Evolutionary conservation across 768 basidiomycete species (phyloP), one percentile per base, ranked within the genome.

Genomic region (Suillus lakei): DNA sequence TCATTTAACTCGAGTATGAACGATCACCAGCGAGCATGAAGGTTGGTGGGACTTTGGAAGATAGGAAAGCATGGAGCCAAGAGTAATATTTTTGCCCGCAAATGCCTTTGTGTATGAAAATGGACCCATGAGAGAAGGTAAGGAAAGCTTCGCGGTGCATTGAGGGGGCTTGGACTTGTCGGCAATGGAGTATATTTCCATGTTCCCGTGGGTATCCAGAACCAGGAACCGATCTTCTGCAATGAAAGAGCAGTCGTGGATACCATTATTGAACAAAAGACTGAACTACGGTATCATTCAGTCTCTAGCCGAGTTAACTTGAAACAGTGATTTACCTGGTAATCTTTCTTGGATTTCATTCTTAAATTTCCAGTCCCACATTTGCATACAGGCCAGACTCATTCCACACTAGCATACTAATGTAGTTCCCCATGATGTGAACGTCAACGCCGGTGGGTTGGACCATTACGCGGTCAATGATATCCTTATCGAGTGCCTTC

Each of bases 81-180:
- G 82, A 21, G 81, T 74, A 4, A 85, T 83, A 65, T 85, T 85
- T 67, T 80, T 82, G 72, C 83, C 84, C 77, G 85, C 80, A 59
- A 84, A 83, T 51, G 85, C 84, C 62, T 86, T 84, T 83, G 84
- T 86, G 68, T 85, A 86, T 70, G 79, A 76, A 67, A 81, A 83
- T 5, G 80, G 81, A 8, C 76, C 71, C 34, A 80, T 77, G 12
- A 86, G 77, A 4, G 76, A 74, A 2, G 86, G 85, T 30, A 86
- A 81, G 30, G 70, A 73, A 62, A 83, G 84, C 65, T 71, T 79
- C 32, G 78, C 80, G 41, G 76, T 75, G 44, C 78, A 72, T 15
- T 71, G 66, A 3, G 84, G 84, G 5, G 66, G 59, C 13, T 73
- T 76, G 4, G 68, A 68, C 10, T 67, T 32, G 15, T 70, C 68